Evolutionary conservation across 2,329 filamentous ascomycete species (phyloP), one percentile per base, ranked within the genome.

Genomic region (Microsporum ferrugineum): DNA sequence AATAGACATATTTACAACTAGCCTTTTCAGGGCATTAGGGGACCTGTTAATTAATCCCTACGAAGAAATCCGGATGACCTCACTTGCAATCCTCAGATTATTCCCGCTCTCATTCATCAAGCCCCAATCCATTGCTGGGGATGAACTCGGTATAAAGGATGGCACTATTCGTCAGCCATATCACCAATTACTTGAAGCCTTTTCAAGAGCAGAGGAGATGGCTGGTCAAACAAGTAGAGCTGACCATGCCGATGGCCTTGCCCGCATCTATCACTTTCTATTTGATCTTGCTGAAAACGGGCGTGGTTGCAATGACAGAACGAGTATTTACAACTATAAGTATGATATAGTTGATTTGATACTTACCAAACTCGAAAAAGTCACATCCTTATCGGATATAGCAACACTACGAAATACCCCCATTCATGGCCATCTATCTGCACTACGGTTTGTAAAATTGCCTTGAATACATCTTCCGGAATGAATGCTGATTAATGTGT

Each of bases 161-260:
- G 2, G 31, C 34, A 17, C 36, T 2, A n/a, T 12, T n/a, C 29
- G 38, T 27, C 56, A 41, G 2, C 60, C 55, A 23, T 61, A 60
- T 41, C 38, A 14, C 17, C 68, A 69, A 29, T 56, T 76, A 55
- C 66, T 69, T 2, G 65, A 68, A 41, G 74, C 73, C 14, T 47
- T 76, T 29, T 55, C 63, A 27, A 70, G 69, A 62, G 73, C 73
- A 12, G 74, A 76, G 61, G 64, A 64, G n/a, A 64, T 74, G 45
- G 75, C 74, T 56, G 75, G 73, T 60, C 72, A 70, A 14, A 95
- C 90, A 3, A 89, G 89, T 27, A 83, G 94, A 63, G 92, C 91
- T 10, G 91, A 97, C 70, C 89, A 96, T 71, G 91, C 91, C 1
- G 92, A 99, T 73, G 92, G 92, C 7, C 86, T 94, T 56, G 92